Conservation (phyloP, 2,329 filamentous ascomycete species). For the Penicillium sp. region DNA sequence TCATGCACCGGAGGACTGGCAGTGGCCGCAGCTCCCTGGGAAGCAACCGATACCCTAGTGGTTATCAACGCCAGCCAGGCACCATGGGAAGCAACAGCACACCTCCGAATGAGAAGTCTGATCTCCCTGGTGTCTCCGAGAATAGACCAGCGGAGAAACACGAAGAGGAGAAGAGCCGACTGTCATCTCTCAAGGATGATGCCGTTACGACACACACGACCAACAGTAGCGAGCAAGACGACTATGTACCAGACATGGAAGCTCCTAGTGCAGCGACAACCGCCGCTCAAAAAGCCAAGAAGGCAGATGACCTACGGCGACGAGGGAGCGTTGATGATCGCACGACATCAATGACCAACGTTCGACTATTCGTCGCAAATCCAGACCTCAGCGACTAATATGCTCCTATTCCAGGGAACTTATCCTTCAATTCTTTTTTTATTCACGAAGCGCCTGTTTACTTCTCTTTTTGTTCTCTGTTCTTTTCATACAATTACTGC, state of each 20-base stretch:
- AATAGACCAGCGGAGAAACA: slow-evolving; percentile 34
- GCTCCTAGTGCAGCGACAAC: slow-evolving; percentile 43
- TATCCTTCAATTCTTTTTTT: neutral
- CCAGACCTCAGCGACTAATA: slow-evolving; percentile 47
- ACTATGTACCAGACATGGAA: slow-evolving; percentile 55
- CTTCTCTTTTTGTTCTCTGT: slow-evolving; percentile 12
- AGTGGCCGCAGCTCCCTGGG: slow-evolving; percentile 61
- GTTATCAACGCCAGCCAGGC: slow-evolving; percentile 44
- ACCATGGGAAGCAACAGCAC: slow-evolving; percentile 56
- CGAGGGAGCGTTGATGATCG: slow-evolving; percentile 53
- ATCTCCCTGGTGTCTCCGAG: slow-evolving; percentile 47
- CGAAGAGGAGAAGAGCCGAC: slow-evolving; percentile 30
- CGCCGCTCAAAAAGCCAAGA: slow-evolving; percentile 43
- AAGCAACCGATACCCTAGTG: slow-evolving; percentile 49
- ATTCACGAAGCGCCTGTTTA: slow-evolving; percentile 1
- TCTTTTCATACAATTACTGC: slow-evolving; percentile 17
- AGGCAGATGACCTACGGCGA: slow-evolving; percentile 47
- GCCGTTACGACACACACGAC: slow-evolving; percentile 32
- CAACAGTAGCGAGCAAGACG: slow-evolving; percentile 46
- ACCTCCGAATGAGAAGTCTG: slow-evolving; percentile 49
- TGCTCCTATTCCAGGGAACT: neutral
- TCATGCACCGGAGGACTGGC: slow-evolving; percentile 55
- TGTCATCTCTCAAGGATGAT: slow-evolving; percentile 31
- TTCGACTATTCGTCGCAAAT: slow-evolving; percentile 51
- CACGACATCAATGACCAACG: slow-evolving; percentile 49